A percentile compares a stretch with the other conserved stretches of the same genome.
Evolutionary conservation across 768 basidiomycete species (phyloP).

Genomic region (Mycena maculata): DNA sequence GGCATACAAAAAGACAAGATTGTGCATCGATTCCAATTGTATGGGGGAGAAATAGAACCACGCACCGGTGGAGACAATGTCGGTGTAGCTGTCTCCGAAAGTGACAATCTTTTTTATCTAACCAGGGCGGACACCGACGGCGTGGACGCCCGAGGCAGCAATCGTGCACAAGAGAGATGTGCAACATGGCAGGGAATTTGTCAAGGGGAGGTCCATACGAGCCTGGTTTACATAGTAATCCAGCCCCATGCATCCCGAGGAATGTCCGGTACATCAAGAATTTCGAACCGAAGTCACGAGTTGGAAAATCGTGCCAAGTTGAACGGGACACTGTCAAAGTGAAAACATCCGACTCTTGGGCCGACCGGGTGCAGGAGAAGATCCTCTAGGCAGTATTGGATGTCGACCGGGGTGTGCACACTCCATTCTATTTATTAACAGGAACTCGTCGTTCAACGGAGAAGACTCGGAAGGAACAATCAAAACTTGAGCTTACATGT

Average conservation of each 20-base stretch:
- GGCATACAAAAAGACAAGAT: fast-evolving
- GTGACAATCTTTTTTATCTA: constrained; percentile 75
- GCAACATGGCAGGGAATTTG: constrained; percentile 3
- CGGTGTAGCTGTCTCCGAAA: constrained; percentile 77
- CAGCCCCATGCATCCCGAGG: constrained; percentile 3
- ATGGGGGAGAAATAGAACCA: not conserved
- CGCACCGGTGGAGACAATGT: constrained; percentile 51
- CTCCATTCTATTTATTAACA: too few relatives aligned
- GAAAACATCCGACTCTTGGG: too few relatives aligned
- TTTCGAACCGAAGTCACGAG: constrained; percentile 22
- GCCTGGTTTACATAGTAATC: not conserved
- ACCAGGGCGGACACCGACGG: constrained; percentile 44
- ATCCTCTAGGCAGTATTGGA: too few relatives aligned
- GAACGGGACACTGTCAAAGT: too few relatives aligned
- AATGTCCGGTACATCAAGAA: constrained; percentile 8
- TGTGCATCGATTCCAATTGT: too few relatives aligned
- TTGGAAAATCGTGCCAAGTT: not conserved
- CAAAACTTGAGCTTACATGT: too few relatives aligned
- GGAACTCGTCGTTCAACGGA: too few relatives aligned
- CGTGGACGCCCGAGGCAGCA: constrained; percentile 14
- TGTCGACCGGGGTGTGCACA: too few relatives aligned
- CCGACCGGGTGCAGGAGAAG: too few relatives aligned
- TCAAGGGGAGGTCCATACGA: not conserved
- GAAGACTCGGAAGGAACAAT: too few relatives aligned
- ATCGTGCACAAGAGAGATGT: constrained; percentile 11